Conservation (phyloP, 169 alveolate genomes). For the Plasmodium adleri region DNA sequence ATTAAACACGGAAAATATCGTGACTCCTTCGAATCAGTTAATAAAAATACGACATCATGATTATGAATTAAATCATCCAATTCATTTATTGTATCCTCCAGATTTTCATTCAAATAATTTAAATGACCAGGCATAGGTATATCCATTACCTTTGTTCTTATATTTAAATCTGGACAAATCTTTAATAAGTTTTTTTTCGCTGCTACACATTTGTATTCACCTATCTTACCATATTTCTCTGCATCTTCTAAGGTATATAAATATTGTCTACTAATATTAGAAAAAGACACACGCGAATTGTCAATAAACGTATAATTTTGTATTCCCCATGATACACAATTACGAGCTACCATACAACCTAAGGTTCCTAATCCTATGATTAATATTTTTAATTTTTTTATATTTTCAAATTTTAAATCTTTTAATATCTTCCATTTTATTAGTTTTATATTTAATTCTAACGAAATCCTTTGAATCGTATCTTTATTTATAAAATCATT, state of each 20-base stretch:
- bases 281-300: slow-evolving; percentile 77
- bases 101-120: slow-evolving; percentile 44
- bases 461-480: slow-evolving; percentile 56
- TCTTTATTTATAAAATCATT: slow-evolving; percentile 69
- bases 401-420: slow-evolving; percentile 75
- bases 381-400: slow-evolving; percentile 72
- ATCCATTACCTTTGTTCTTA: slow-evolving; percentile 49
- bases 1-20: slow-evolving; percentile 85
- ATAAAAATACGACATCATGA: slow-evolving; percentile 81
- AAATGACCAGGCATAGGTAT: slow-evolving; percentile 87
- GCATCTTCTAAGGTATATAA: slow-evolving; percentile 71
- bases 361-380: slow-evolving; percentile 86
- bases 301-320: slow-evolving; percentile 78
- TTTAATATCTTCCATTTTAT: slow-evolving; percentile 83
- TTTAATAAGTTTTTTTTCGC: slow-evolving; percentile 78
- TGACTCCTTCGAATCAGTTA: slow-evolving; percentile 86
- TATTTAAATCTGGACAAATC: slow-evolving; percentile 80
- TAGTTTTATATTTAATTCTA: slow-evolving; percentile 81
- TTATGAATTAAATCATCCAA: slow-evolving; percentile 58
- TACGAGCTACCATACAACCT: slow-evolving; percentile 83
- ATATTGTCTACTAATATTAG: slow-evolving; percentile 81
- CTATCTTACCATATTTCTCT: slow-evolving; percentile 14
- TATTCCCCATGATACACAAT: slow-evolving; percentile 84
- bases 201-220: slow-evolving; percentile 76
- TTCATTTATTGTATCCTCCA: slow-evolving; percentile 25